Percentiles rank a stretch among this genome's conserved stretches.
These are phyloP conservation scores for Apiospora hydei DNA, from an alignment of 2,329 filamentous ascomycete genomes.

Conservation along the genomic window DNA sequence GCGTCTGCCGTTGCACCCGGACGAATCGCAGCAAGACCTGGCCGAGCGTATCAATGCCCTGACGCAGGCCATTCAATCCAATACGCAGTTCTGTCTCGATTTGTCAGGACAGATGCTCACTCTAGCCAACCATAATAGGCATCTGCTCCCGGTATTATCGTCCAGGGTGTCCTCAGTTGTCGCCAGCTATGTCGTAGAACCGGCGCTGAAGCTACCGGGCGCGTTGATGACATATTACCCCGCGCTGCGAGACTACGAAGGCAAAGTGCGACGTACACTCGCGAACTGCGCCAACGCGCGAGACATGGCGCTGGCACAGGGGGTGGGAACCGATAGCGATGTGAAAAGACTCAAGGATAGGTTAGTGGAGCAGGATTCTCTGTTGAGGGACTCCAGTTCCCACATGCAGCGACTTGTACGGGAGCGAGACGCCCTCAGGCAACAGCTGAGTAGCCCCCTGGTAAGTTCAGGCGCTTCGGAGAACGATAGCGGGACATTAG, in stretches of 20 bases:
- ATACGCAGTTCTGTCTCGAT: constrained; percentile 29
- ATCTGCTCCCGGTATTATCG: constrained; percentile 26
- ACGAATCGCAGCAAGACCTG: constrained; percentile 29
- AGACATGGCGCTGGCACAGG: constrained; percentile 28
- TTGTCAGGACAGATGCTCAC: constrained; percentile 29
- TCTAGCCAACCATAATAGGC: constrained; percentile 31
- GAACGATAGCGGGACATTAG: neutral
- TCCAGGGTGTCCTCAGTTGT: constrained; percentile 26
- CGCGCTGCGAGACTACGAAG: constrained; percentile 28
- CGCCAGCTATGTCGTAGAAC: constrained; percentile 30
- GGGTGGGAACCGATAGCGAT: constrained; percentile 24
- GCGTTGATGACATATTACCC: constrained; percentile 29
- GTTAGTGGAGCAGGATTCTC: constrained; percentile 32
- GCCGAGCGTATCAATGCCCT: constrained; percentile 30
- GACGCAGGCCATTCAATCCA: constrained; percentile 26
- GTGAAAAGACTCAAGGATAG: constrained; percentile 31
- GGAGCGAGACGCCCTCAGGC: constrained; percentile 30
- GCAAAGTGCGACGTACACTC: constrained; percentile 26
- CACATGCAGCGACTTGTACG: constrained; percentile 29
- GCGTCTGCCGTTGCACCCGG: constrained; percentile 24
- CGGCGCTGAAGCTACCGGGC: constrained; percentile 25
- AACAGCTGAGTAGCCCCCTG: constrained; percentile 21
- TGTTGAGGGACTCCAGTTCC: constrained; percentile 29
- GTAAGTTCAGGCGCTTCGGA: neutral
- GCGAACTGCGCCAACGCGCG: constrained; percentile 26